Evolutionary conservation across 208 protist species (phyloP).

Genomic region (Leishmania major): DNA sequence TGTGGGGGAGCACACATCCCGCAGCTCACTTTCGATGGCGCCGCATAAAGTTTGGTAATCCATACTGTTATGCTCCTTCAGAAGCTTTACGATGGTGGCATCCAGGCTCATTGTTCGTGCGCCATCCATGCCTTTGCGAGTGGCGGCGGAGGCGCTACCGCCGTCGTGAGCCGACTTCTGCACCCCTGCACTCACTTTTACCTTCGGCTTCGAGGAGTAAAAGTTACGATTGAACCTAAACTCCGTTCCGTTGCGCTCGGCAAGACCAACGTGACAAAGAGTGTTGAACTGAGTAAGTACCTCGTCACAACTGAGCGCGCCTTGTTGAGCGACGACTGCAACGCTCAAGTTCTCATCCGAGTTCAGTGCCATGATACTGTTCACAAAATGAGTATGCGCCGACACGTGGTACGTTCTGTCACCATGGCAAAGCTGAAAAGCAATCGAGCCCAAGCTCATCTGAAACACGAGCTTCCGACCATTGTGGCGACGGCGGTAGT

Average conservation of each 20-base stretch:
- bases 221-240: slow-evolving; percentile 52
- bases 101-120: slow-evolving; percentile 53
- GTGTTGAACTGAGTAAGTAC: slow-evolving; percentile 42
- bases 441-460: slow-evolving; percentile 60
- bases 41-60: slow-evolving; percentile 56
- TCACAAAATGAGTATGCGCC: slow-evolving; percentile 73
- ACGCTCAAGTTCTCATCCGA: slow-evolving; percentile 26
- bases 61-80: slow-evolving; percentile 66
- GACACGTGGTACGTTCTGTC: slow-evolving; percentile 47
- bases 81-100: slow-evolving; percentile 61
- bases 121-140: slow-evolving; percentile 25
- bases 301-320: slow-evolving; percentile 31
- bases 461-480: slow-evolving; percentile 75
- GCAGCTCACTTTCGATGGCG: slow-evolving; percentile 31
- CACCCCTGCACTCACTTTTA: slow-evolving; percentile 27
- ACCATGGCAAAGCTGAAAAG: slow-evolving; percentile 50
- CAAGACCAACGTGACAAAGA: slow-evolving; percentile 37
- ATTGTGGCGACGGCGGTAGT: slow-evolving; percentile 73
- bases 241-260: slow-evolving; percentile 18
- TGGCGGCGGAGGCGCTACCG: background rate
- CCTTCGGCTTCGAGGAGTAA: slow-evolving; percentile 29
- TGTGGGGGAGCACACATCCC: slow-evolving; percentile 40
- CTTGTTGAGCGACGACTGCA: slow-evolving; percentile 12
- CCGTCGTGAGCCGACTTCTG: slow-evolving; percentile 26
- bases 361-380: slow-evolving; percentile 63